Evolutionary conservation across 805 yeast species (phyloP).

Genomic region (Saturnispora gosingensis): DNA sequence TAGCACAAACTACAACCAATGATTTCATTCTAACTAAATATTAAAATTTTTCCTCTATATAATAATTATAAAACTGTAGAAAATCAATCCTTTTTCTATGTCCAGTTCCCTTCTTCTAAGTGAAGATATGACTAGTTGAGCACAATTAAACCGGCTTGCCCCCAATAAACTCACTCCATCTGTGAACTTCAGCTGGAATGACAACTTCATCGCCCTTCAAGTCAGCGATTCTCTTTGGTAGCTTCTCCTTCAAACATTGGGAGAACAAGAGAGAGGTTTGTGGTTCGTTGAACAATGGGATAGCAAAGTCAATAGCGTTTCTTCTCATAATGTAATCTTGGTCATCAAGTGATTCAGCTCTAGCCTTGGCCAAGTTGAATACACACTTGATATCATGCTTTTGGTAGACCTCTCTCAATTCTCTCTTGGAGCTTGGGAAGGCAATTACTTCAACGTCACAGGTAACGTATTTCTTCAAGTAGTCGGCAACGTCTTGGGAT

Average conservation of each 20-base stretch:
- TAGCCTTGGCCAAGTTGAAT: conserved; percentile 80
- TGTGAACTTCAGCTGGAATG: conserved; percentile 77
- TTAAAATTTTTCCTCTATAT: not conserved
- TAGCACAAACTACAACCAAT: not conserved
- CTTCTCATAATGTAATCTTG: conserved; percentile 97
- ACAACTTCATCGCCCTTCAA: conserved; percentile 32
- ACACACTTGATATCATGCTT: conserved; percentile 77
- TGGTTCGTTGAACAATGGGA: conserved; percentile 95
- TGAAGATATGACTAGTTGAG: not conserved
- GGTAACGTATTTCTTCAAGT: conserved; percentile 46
- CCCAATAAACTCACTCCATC: conserved; percentile 97
- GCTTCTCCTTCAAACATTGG: conserved; percentile 67
- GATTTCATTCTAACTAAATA: not conserved
- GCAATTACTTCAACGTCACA: conserved; percentile 56
- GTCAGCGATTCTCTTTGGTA: conserved; percentile 42
- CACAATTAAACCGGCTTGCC: conserved; percentile 67
- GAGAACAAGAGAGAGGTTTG: conserved; percentile 85
- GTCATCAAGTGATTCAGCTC: conserved; percentile 79
- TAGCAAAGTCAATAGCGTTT: conserved; percentile 96
- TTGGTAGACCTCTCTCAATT: conserved; percentile 87
- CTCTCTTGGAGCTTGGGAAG: conserved; percentile 88
- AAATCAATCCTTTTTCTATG: not conserved
- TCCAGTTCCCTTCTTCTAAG: not conserved
- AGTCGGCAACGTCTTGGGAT: conserved; percentile 58
- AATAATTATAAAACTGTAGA: conserved; percentile 1